phyloP scores from a whole-genome alignment of 2,329 filamentous ascomycete species.

The Fusarium nisikadoi region DNA sequence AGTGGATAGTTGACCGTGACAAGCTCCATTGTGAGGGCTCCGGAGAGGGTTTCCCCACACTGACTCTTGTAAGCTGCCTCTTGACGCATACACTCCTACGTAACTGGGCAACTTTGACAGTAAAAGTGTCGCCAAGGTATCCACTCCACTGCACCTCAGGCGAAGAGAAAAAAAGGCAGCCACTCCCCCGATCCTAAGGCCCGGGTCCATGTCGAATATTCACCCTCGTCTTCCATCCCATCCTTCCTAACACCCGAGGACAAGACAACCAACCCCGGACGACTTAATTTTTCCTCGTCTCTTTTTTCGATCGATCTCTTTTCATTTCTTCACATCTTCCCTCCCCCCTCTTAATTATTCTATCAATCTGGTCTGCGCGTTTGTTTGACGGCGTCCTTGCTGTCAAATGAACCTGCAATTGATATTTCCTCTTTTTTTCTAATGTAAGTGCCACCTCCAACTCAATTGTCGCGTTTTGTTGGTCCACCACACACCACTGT shows the following conservation, averaged over 20 bases:
- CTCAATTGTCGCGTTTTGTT: conserved; percentile 1
- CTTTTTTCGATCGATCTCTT: conserved; percentile 30
- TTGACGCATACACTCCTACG: conserved; percentile 24
- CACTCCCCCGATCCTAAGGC: conserved; percentile 40
- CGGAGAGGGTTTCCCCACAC: conserved; percentile 33
- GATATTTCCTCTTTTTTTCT: conserved; percentile 66
- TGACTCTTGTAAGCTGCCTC: conserved; percentile 33
- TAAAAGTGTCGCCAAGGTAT: conserved; percentile 15
- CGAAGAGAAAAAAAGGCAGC: conserved; percentile 47
- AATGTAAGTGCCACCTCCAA: conserved; percentile 63
- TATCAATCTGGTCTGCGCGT: conserved; percentile 70
- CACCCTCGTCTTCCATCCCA: conserved; percentile 39
- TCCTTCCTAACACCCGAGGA: conserved; percentile 30
- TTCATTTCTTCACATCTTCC: conserved; percentile 35
- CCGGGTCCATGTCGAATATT: conserved; percentile 37
- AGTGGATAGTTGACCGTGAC: conserved; percentile 2
- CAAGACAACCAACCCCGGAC: conserved; percentile 41
- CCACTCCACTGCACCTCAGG: conserved; percentile 41
- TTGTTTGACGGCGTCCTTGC: conserved; percentile 86
- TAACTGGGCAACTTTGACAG: not conserved
- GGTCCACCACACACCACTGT: conserved; percentile 39
- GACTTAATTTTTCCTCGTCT: conserved; percentile 37
- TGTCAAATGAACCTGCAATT: conserved; percentile 99
- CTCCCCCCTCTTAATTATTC: conserved; percentile 34
- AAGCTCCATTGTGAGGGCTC: conserved; percentile 19